phyloP scores from a whole-genome alignment of 169 alveolate species.

The Plasmodium fragile region DNA sequence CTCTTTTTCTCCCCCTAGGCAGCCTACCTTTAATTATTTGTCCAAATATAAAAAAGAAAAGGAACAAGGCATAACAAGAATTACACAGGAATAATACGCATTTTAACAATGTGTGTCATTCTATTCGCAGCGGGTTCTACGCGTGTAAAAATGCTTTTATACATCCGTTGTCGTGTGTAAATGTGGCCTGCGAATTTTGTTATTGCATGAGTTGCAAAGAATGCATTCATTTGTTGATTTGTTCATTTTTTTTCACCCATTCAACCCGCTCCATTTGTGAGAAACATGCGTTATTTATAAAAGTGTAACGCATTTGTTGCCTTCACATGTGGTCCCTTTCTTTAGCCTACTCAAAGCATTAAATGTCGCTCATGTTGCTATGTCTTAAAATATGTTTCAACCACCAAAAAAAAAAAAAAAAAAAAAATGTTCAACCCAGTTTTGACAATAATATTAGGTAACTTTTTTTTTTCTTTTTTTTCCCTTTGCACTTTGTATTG shows the following conservation, averaged over 20 bases:
- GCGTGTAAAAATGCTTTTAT: not conserved
- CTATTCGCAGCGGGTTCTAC: not conserved
- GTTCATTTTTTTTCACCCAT: not conserved
- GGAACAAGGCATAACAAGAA: not conserved
- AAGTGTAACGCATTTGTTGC: not conserved
- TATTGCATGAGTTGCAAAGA: conserved; percentile 1
- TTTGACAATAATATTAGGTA: not conserved
- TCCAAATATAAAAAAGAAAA: not conserved
- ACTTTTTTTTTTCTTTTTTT: not conserved
- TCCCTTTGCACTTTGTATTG: not conserved
- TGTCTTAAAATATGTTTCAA: not conserved
- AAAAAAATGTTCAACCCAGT: not conserved
- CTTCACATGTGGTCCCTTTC: not conserved
- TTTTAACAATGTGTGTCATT: not conserved
- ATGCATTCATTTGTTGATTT: not conserved
- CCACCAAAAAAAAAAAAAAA: not conserved
- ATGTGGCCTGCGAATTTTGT: not conserved
- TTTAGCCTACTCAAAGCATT: not conserved
- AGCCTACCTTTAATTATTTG: not conserved
- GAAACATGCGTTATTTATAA: not conserved
- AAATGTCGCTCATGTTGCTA: not conserved
- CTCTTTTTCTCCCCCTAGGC: not conserved
- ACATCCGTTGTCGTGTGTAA: not conserved
- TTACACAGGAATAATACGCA: not conserved
- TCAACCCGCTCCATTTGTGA: not conserved